Evolutionary conservation across 768 basidiomycete genomes (phyloP), one percentile per base, ranked within the genome.

Genomic region (Tylopilus subfusipes): DNA sequence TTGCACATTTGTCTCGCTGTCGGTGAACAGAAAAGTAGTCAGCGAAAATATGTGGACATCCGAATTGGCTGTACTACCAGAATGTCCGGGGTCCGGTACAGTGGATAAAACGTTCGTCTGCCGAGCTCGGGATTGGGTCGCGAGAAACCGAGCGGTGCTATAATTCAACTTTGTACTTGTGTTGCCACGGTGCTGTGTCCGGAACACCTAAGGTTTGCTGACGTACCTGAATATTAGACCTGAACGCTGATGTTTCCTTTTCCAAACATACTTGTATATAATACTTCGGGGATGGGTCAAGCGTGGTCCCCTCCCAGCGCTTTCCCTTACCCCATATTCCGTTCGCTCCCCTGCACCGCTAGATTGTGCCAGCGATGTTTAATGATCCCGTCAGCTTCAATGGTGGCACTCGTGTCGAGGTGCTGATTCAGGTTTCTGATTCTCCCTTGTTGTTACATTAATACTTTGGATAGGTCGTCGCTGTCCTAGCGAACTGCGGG

Each of bases 401-500:
- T 6, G 68, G 68, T 25, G 64, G 45, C 36, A 68, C 70, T 44
- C 68, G 66, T 14, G 52, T 64, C 43, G 68, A 69, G 65, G 68
- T 69, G n/a, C 27, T 30, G 30, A 29, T 52, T 18, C 6, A 19
- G 2, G 2, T 16, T 22, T 14, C 24, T 6, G 1, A 5, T 6
- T 24, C 12, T 47, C 22, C 22, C 11, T 19, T 36, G 2, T 6
- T 10, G 13, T 49, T 12, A 22, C 48, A 13, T 24, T 55, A n/a
- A 62, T 13, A 18, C 49, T 22, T 39, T 10, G 9, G 25, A 59
- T 34, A 70, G 69, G 69, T 70, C 52, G 63, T 72, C 47, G 14
- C 68, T 8, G 69, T 70, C 25, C 56, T 70, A n/a, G 69, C 69
- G 2, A 72, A 72, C 19, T 70, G 69, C 44, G 69, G 69, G 8